These are phyloP conservation scores for Cantharellus cinnabarinus DNA, from an alignment of 768 basidiomycete genomes.

Conservation along the genomic window DNA sequence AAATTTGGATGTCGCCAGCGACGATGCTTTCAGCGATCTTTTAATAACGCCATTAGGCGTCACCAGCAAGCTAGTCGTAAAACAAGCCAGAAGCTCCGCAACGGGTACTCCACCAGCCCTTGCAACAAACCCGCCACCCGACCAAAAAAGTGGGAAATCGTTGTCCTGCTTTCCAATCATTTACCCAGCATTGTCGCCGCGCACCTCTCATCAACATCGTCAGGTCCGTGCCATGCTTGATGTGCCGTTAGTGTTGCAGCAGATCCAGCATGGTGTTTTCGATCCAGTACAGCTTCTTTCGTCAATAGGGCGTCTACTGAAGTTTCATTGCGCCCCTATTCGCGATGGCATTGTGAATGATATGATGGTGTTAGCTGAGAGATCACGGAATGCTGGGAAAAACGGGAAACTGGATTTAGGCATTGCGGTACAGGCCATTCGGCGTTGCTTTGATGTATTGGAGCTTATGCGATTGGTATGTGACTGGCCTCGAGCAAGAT, in stretches of 20 bases:
- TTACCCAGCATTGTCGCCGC: neutral
- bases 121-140: too few relatives aligned
- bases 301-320: conserved; percentile 61
- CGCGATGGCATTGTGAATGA: conserved; percentile 64
- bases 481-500: conserved; percentile 10
- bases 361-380: conserved; percentile 53
- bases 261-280: conserved; percentile 55
- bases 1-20: too few relatives aligned
- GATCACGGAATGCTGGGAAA: neutral
- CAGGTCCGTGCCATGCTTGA: conserved; percentile 62
- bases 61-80: too few relatives aligned
- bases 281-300: conserved; percentile 61
- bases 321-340: conserved; percentile 88
- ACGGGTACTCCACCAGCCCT: too few relatives aligned
- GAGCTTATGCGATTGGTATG: conserved; percentile 90
- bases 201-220: conserved; percentile 10
- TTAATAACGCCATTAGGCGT: too few relatives aligned
- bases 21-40: too few relatives aligned
- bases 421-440: conserved; percentile 36
- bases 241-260: conserved; percentile 61
- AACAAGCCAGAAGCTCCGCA: too few relatives aligned
- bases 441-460: conserved; percentile 72
- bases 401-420: conserved; percentile 14
- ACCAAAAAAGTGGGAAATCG: too few relatives aligned
- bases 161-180: neutral